Conservation (phyloP, 371 early-diverging fungal species). For the Rhizomucor pusillus region DNA sequence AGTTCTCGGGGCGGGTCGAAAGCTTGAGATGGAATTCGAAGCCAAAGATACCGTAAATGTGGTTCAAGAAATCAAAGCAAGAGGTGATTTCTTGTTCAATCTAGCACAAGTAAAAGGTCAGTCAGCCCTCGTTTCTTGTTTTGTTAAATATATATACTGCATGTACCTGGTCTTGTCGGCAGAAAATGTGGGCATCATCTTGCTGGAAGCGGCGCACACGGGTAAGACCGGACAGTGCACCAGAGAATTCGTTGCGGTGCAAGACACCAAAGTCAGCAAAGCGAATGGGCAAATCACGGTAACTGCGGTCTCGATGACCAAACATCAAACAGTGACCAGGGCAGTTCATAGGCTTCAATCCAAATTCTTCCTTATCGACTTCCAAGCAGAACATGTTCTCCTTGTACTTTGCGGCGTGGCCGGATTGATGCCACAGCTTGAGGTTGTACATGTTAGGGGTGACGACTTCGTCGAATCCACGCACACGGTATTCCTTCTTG, state of each 20-base stretch:
- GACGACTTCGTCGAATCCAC: slow-evolving; percentile 91
- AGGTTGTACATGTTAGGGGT: slow-evolving; percentile 97
- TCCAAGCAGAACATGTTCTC: slow-evolving; percentile 98
- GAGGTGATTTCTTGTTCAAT: slow-evolving; percentile 74
- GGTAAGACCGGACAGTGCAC: slow-evolving; percentile 97
- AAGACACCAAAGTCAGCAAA: slow-evolving; percentile 99
- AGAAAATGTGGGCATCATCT: slow-evolving; percentile 99
- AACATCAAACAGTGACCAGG: slow-evolving; percentile 99
- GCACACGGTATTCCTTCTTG: slow-evolving; percentile 71
- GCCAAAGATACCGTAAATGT: slow-evolving; percentile 89
- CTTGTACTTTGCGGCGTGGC: slow-evolving; percentile 99
- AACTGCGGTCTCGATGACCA: slow-evolving; percentile 87
- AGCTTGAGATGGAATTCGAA: slow-evolving; percentile 90
- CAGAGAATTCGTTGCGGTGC: slow-evolving; percentile 98
- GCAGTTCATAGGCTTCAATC: slow-evolving; percentile 99
- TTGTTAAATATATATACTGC: slow-evolving; percentile 36
- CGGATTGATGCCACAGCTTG: slow-evolving; percentile 97
- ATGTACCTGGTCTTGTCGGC: slow-evolving; percentile 76
- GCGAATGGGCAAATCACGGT: slow-evolving; percentile 97
- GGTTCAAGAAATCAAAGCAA: slow-evolving; percentile 81
- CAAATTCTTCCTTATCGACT: slow-evolving; percentile 87
- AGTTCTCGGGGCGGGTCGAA: slow-evolving; percentile 98
- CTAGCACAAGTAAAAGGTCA: no score
- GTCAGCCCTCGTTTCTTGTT: background rate
- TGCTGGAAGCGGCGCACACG: slow-evolving; percentile 99